Percentiles rank a stretch among this genome's conserved stretches.
phyloP scores from a whole-genome alignment of 257 asterid genomes.

The Cruciata laevipes region DNA sequence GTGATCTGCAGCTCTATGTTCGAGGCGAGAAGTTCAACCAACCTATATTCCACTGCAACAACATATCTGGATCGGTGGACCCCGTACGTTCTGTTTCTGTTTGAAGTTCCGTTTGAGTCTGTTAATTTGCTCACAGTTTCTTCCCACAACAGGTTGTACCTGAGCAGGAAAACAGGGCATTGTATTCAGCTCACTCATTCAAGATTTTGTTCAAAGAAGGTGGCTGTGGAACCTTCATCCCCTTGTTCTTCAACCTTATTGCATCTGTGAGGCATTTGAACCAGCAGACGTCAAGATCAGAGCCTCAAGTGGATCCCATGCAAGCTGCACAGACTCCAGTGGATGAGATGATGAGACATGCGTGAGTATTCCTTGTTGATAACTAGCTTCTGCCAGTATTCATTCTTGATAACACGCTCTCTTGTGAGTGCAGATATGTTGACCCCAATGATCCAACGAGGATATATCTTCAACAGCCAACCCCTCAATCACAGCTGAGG shows the following conservation, averaged over 20 bases:
- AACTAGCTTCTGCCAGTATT: too few relatives aligned
- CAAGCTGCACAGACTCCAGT: slow-evolving; percentile 95
- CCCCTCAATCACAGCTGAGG: slow-evolving; percentile 67
- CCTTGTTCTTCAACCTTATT: slow-evolving; percentile 76
- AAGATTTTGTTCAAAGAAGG: slow-evolving; percentile 97
- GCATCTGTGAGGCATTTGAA: slow-evolving; percentile 63
- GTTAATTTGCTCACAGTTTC: neutral
- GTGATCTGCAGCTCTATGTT: slow-evolving; percentile 72
- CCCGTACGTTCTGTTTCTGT: slow-evolving; percentile 43
- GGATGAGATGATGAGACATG: slow-evolving; percentile 94
- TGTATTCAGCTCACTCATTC: slow-evolving; percentile 78
- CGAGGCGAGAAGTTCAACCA: slow-evolving; percentile 73
- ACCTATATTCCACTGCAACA: slow-evolving; percentile 88
- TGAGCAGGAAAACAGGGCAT: slow-evolving; percentile 65
- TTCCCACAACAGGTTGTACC: slow-evolving; percentile 81
- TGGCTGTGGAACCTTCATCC: slow-evolving; percentile 95
- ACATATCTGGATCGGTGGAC: slow-evolving; percentile 70
- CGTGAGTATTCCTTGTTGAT: slow-evolving; percentile 29
- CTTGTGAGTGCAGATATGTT: slow-evolving; percentile 69
- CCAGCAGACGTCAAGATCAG: slow-evolving; percentile 39
- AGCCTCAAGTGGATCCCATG: slow-evolving; percentile 70
- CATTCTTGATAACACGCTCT: too few relatives aligned
- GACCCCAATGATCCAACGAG: slow-evolving; percentile 93
- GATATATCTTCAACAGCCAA: slow-evolving; percentile 95
- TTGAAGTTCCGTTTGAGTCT: neutral